Conservation (phyloP, 192 early-diverging fungal genomes). For the Coemansia sp. region DNA sequence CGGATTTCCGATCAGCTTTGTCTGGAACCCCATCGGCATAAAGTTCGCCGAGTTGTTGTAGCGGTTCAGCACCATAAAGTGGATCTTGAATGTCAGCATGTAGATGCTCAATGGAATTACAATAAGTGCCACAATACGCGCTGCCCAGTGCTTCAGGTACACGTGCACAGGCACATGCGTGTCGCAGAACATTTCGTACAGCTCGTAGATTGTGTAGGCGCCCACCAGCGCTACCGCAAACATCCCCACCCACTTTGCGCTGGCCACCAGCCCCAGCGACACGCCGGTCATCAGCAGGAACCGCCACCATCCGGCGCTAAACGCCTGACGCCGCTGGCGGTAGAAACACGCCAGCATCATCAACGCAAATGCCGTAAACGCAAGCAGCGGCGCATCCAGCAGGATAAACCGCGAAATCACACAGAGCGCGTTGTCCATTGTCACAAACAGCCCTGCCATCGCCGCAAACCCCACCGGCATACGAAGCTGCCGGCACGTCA, state of each 20-base stretch:
- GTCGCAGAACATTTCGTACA: constrained; percentile 48
- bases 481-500: constrained; percentile 75
- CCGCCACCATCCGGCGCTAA: constrained; percentile 83
- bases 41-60: constrained; percentile 51
- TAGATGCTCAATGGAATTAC: constrained; percentile 80
- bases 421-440: constrained; percentile 63
- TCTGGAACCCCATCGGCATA: constrained; percentile 53
- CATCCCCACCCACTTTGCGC: constrained; percentile 96
- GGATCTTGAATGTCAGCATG: constrained; percentile 74
- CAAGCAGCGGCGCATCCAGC: constrained; percentile 92
- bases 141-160: constrained; percentile 82
- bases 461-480: constrained; percentile 66
- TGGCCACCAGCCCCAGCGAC: constrained; percentile 81
- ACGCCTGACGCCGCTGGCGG: constrained; percentile 68
- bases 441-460: constrained; percentile 74
- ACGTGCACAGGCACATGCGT: constrained; percentile 54
- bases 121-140: constrained; percentile 79
- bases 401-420: constrained; percentile 91
- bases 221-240: constrained; percentile 80
- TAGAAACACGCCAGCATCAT: constrained; percentile 74
- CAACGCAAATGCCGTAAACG: constrained; percentile 71
- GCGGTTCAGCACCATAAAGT: constrained; percentile 82
- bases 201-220: constrained; percentile 38
- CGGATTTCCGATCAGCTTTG: constrained; percentile 36
- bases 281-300: constrained; percentile 83